Evolutionary conservation across 2,329 filamentous ascomycete genomes (phyloP), one percentile per base, ranked within the genome.

Genomic region (Periconia digitata): DNA sequence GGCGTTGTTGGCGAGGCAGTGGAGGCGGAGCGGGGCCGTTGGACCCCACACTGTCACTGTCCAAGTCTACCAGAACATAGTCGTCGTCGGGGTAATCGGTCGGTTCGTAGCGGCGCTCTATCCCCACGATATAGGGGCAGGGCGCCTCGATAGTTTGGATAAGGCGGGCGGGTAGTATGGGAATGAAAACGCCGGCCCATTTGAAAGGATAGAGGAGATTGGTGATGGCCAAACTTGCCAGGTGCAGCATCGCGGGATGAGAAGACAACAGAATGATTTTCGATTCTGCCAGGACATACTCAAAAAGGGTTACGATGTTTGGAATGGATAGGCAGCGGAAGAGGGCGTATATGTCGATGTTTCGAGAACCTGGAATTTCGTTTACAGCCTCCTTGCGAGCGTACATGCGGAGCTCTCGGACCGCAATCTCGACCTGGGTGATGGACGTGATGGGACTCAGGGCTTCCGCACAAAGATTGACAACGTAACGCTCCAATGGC

Each of bases 201-300:
- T 90, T 88, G 44, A 97, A 76, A 7, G 92, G 92, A 68, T 96
- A 99, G 17, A 99, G 76, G 32, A 97, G 76, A 69, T 86, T 92
- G 24, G 84, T 83, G 48, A 97, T 76, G n/a, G 92, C 91, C 69
- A 91, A 86, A 62, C 89, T 95, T 29, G 91, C 92, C 38, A 97
- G 81, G 64, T 97, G 91, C 49, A 99, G 80, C 94, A 99, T 97
- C 43, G 91, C 87, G 1, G 92, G 94, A 69, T 99, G 92, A 1
- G 92, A 96, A 8, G 94, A 97, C 17, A 97, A 79, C 56, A 99
- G 86, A 66, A 99, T 96, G 71, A 99, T 96, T 49, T 92, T 88
- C 38, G 92, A 94, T 74, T 99, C 94, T 1, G 90, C 83, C 69
- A 99, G 81, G 57, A 90, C 89, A 71, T 92, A 96, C 76, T 99